A percentile compares a stretch with the other conserved stretches of the same genome.
phyloP scores from a whole-genome alignment of 148 eudicot genomes.

The Heliamphora exappendiculata region DNA sequence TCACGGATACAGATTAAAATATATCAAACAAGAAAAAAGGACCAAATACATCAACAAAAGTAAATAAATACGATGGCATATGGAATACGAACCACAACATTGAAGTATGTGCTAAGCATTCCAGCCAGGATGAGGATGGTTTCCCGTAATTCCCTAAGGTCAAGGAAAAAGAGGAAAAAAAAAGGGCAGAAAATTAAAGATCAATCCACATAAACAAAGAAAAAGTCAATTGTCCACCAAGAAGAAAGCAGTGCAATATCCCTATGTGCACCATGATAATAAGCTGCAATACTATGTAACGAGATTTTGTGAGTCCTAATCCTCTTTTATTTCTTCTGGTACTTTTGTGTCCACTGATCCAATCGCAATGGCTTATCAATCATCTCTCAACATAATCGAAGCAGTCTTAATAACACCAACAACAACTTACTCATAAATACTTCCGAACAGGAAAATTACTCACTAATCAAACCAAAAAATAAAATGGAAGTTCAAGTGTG shows the following conservation, averaged over 20 bases:
- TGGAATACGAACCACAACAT: conserved; percentile 63
- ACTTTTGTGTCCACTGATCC: background rate
- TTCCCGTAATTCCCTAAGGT: conserved; percentile 66
- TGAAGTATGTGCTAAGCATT: conserved; percentile 82
- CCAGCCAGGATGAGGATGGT: conserved; percentile 69
- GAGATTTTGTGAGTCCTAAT: background rate
- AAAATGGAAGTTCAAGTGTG: background rate
- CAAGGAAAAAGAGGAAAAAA: conserved; percentile 8
- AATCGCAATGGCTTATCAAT: background rate
- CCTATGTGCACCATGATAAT: background rate
- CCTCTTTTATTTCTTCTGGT: background rate
- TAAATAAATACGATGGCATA: background rate
- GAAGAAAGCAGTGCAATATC: conserved; percentile 1
- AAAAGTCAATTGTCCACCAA: background rate
- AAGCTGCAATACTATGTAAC: background rate
- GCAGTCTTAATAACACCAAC: background rate
- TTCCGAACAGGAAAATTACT: too few relatives aligned
- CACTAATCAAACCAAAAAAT: background rate
- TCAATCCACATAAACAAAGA: background rate
- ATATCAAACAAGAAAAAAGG: background rate
- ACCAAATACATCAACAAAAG: conserved; percentile 2
- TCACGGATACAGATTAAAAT: background rate
- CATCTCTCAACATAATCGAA: background rate
- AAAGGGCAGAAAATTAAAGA: background rate
- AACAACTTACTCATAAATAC: background rate